phyloP scores from a whole-genome alignment of 2,329 filamentous ascomycete species.

The Pseudogymnoascus sp. region DNA sequence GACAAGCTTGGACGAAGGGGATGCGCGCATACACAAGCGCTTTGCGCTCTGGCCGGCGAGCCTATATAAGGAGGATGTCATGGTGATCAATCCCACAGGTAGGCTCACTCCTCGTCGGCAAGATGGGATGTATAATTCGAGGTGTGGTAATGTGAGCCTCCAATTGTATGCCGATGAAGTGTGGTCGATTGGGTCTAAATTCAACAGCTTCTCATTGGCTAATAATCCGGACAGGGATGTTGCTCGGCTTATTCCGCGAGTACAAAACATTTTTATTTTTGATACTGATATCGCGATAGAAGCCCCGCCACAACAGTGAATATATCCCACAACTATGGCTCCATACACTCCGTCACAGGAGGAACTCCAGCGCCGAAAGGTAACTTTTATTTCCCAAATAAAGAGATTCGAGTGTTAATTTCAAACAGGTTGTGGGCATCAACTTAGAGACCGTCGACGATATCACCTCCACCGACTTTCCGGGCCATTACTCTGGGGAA shows the following conservation, averaged over 20 bases:
- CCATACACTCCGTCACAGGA: conserved; percentile 41
- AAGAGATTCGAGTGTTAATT: conserved; percentile 11
- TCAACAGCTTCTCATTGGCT: conserved; percentile 9
- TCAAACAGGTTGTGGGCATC: conserved; percentile 67
- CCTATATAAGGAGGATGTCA: conserved; percentile 66
- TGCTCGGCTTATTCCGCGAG: not conserved
- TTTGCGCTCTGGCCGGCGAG: conserved; percentile 63
- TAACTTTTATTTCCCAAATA: conserved; percentile 24
- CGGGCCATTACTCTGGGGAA: conserved; percentile 82
- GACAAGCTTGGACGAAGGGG: conserved; percentile 27
- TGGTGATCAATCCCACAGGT: conserved; percentile 33
- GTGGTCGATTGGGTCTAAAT: conserved; percentile 9
- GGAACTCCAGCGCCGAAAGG: conserved; percentile 55
- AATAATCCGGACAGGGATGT: not conserved
- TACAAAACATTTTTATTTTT: conserved; percentile 9
- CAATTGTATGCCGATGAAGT: conserved; percentile 8
- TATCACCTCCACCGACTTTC: conserved; percentile 84
- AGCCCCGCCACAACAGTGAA: conserved; percentile 3
- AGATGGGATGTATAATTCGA: conserved; percentile 6
- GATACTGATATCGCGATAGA: conserved; percentile 10
- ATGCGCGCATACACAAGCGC: conserved; percentile 50
- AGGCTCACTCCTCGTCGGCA: conserved; percentile 14
- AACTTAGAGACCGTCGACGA: conserved; percentile 86
- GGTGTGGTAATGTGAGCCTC: conserved; percentile 8
- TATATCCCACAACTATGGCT: conserved; percentile 32